These are phyloP conservation scores for Torulaspora franciscae DNA, from an alignment of 805 yeast genomes.

Conservation along the genomic window DNA sequence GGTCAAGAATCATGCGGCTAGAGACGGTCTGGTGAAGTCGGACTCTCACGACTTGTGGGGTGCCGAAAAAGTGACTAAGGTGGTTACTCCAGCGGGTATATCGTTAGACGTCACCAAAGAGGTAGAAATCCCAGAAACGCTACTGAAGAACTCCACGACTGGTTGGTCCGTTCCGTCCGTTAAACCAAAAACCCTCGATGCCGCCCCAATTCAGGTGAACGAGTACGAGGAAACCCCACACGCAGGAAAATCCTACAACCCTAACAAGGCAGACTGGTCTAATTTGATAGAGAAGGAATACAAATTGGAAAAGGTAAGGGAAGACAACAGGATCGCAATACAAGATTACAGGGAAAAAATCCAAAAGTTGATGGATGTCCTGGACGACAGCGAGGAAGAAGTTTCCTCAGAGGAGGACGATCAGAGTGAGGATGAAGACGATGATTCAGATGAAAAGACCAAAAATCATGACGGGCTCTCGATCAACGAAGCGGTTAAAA, in stretches of 20 bases:
- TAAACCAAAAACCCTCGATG: conserved; percentile 51
- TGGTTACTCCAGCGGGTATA: conserved; percentile 31
- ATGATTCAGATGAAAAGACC: conserved; percentile 24
- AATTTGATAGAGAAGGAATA: conserved; percentile 62
- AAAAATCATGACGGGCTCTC: conserved; percentile 46
- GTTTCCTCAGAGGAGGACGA: conserved; percentile 36
- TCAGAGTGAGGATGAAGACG: conserved; percentile 40
- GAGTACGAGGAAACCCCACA: conserved; percentile 54
- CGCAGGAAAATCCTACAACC: conserved; percentile 89
- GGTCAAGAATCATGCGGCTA: conserved; percentile 43
- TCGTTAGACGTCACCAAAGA: conserved; percentile 21
- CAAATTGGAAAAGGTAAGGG: conserved; percentile 58
- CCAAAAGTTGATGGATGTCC: conserved; percentile 55
- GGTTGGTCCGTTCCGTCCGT: conserved; percentile 50
- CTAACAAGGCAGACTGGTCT: conserved; percentile 80
- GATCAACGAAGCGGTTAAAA: conserved; percentile 61
- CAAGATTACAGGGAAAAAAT: conserved; percentile 62
- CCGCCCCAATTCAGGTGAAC: conserved; percentile 50
- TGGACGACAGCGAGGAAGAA: conserved; percentile 55
- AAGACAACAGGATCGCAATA: conserved; percentile 55
- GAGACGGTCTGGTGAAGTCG: conserved; percentile 57
- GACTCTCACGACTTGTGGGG: conserved; percentile 71
- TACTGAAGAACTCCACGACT: conserved; percentile 38
- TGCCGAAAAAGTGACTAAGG: conserved; percentile 12
- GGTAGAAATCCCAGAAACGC: conserved; percentile 38